These are phyloP conservation scores for Pisolithus thermaeus DNA, from an alignment of 1,284 basidiomycete species.

Conservation along the genomic window DNA sequence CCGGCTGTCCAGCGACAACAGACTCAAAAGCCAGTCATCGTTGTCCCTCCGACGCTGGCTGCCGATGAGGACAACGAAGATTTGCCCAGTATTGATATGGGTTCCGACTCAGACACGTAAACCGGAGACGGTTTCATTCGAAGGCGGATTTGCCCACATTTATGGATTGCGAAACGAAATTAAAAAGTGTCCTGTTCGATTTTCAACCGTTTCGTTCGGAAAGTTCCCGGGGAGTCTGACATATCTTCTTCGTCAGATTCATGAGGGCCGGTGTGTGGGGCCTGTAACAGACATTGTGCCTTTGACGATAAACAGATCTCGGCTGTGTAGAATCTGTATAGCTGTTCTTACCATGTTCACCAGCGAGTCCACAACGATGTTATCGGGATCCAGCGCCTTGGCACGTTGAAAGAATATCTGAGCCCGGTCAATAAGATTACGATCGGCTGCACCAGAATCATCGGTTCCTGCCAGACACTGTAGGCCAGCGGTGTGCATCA, in stretches of 20 bases:
- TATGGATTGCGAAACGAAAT: background rate
- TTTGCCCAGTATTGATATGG: conserved; percentile 49
- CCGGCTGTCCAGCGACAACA: conserved; percentile 3
- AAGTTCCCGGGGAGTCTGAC: conserved; percentile 11
- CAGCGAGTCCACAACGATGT: conserved; percentile 44
- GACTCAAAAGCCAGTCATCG: background rate
- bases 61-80: conserved; percentile 41
- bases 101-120: conserved; percentile 42
- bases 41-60: conserved; percentile 9
- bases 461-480: background rate
- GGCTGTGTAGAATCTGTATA: conserved; percentile 1
- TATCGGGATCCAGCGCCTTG: conserved; percentile 52
- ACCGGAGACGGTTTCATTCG: background rate
- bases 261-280: conserved; percentile 14
- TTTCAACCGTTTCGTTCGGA: conserved; percentile 16
- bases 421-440: conserved; percentile 47
- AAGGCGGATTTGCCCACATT: background rate
- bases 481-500: background rate
- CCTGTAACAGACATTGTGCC: conserved; percentile 18
- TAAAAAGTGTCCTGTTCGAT: conserved; percentile 1
- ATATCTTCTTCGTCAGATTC: conserved; percentile 43
- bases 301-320: conserved; percentile 4
- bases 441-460: conserved; percentile 8
- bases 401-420: conserved; percentile 61
- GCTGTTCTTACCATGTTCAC: conserved; percentile 40